phyloP scores from a whole-genome alignment of 768 basidiomycete genomes.

The Phanerochaete sordida region DNA sequence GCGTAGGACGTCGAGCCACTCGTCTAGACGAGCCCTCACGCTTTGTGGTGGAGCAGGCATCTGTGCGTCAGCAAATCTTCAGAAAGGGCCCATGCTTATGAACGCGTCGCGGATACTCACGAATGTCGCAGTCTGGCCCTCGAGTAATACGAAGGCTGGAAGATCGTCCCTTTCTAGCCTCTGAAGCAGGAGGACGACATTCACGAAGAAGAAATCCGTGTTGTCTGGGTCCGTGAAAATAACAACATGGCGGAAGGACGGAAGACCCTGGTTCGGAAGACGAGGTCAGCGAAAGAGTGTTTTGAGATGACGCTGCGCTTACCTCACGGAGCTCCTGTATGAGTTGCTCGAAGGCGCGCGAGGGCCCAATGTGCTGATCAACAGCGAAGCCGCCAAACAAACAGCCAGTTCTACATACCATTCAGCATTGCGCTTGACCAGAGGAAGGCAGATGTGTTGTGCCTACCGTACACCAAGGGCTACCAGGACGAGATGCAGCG shows the following conservation, averaged over 20 bases:
- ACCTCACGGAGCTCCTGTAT: slow-evolving; percentile 34
- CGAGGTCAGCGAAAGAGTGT: background rate
- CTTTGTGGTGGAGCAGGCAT: background rate
- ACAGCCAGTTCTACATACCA: slow-evolving; percentile 38
- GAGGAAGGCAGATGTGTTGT: background rate
- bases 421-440: slow-evolving; percentile 1
- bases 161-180: background rate
- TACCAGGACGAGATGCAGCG: slow-evolving; percentile 39
- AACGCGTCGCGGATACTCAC: background rate
- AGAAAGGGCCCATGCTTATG: too few species aligned
- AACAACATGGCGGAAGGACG: slow-evolving; percentile 37
- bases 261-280: slow-evolving; percentile 11
- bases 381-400: slow-evolving; percentile 44
- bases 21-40: background rate
- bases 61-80: too few species aligned
- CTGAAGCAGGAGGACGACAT: slow-evolving; percentile 23
- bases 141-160: slow-evolving; percentile 6
- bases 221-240: slow-evolving; percentile 44
- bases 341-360: background rate
- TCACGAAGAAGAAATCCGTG: slow-evolving; percentile 56
- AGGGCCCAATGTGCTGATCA: background rate
- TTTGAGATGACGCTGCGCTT: slow-evolving; percentile 4
- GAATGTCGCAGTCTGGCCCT: background rate
- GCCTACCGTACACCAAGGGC: slow-evolving; percentile 41
- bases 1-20: background rate